Percentiles rank a stretch among this genome's conserved stretches.
Conservation (phyloP, 305 asterid species). For the Fraxinus ornus region DNA sequence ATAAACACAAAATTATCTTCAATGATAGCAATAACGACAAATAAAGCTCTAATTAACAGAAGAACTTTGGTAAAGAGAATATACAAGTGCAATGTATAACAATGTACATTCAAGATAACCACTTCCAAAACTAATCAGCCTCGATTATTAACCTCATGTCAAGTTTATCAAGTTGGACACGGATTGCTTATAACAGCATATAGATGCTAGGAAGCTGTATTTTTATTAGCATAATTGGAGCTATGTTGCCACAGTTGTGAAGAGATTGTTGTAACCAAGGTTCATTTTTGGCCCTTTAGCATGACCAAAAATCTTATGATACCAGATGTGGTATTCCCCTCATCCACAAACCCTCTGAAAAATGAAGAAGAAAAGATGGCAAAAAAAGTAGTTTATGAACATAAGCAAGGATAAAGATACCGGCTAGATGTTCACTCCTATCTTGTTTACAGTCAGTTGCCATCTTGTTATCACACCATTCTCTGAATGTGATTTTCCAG, state of each 20-base stretch:
- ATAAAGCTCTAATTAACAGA: not conserved
- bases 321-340: slow-evolving; percentile 4
- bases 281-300: not conserved
- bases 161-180: slow-evolving; percentile 9
- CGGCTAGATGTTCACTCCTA: slow-evolving; percentile 33
- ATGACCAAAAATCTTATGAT: not conserved
- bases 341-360: not conserved
- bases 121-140: slow-evolving; percentile 3
- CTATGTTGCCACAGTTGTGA: not conserved
- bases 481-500: slow-evolving; percentile 31
- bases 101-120: not conserved
- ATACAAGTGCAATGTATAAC: not conserved
- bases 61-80: not conserved
- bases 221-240: not conserved
- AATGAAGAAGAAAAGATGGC: not conserved
- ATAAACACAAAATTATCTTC: not conserved
- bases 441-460: slow-evolving; percentile 23
- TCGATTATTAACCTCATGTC: not conserved
- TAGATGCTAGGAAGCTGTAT: not conserved
- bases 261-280: not conserved
- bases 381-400: not conserved
- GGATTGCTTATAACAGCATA: not conserved
- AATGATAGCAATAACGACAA: not conserved
- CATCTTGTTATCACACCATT: slow-evolving; percentile 2
- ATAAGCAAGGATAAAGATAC: slow-evolving; percentile 14